Base-by-base conservation (phyloP, 495 filamentous ascomycete species). In the Penicillium waksmanii region DNA sequence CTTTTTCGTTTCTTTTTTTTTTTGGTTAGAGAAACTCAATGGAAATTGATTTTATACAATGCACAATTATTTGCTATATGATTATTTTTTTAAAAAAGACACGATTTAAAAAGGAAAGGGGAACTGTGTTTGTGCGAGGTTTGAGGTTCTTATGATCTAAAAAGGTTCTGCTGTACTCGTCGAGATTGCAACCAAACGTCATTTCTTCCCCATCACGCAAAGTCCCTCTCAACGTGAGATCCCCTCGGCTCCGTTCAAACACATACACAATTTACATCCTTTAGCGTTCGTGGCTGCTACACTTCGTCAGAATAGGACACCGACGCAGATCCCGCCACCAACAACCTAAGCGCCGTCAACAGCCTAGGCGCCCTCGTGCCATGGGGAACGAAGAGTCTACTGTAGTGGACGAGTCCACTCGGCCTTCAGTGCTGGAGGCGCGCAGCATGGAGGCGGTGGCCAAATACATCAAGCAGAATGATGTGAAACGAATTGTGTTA, bases 331-430 rank as follows among this genome's bases (percentile, higher is more conserved):
- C 66, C 35, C 60, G 64, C 57, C 65, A 73, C 54, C 66, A 64
- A 31, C 59, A 63, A 34, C 48, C 61, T 50, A 56, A 63, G 64
- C 66, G 49, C 51, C 64, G 72, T 55, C 66, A 63, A 25, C 59
- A 63, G 36, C 48, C 61, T 50, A 56, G 65, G 64, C 66, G 49
- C 51, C 58, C 58, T 56, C 65, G 65, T 63, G 73, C 52, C 46
- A 93, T 93, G 89, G 89, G 89, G 38, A 86, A 90, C 70, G 89
- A 91, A 66, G 69, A 82, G 43, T 90, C 87, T 5, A 72, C 72
- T 47, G 70, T 82, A 44, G 73, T 94, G 65, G 82, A 85, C 68
- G 85, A 90, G 36, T 82, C 81, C 63, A 83, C 81, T 25, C 82
- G 82, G 17, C 82, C 93, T 4, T 72, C 81, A 54, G 89, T 85